Evolutionary conservation across 1,139 yeast genomes (phyloP).

Genomic region (Taphrina deformans): DNA sequence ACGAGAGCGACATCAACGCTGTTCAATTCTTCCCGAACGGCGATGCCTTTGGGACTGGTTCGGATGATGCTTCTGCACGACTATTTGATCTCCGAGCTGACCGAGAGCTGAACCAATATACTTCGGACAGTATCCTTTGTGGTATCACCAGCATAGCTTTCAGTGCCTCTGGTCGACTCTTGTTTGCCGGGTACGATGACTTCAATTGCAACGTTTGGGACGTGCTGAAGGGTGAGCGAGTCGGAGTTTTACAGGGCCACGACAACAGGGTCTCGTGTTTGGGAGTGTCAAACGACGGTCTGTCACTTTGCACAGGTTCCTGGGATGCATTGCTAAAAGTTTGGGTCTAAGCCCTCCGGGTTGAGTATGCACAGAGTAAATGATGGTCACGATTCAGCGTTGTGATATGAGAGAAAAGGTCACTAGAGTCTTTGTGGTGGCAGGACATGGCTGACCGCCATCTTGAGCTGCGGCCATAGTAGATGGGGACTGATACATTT

Average conservation of each 20-base stretch:
- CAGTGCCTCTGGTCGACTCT: constrained; percentile 70
- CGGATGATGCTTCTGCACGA: constrained; percentile 76
- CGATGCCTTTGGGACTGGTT: constrained; percentile 58
- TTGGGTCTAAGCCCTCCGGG: constrained; percentile 28
- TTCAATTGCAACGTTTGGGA: constrained; percentile 62
- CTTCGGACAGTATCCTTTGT: constrained; percentile 46
- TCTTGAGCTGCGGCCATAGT: too few species aligned
- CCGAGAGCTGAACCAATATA: constrained; percentile 61
- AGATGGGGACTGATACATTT: too few species aligned
- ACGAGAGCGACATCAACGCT: constrained; percentile 67
- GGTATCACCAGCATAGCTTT: constrained; percentile 66
- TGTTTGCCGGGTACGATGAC: constrained; percentile 76
- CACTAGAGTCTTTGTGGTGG: too few species aligned
- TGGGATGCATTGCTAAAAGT: constrained; percentile 44
- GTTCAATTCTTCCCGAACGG: constrained; percentile 72
- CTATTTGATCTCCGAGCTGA: constrained; percentile 77
- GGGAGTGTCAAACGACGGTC: constrained; percentile 69
- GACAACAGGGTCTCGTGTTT: constrained; percentile 64
- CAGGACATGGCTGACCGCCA: too few species aligned
- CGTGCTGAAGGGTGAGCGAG: constrained; percentile 60
- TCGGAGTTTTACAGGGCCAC: constrained; percentile 65
- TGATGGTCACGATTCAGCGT: not conserved
- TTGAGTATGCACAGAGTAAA: not conserved
- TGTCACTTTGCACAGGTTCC: constrained; percentile 46
- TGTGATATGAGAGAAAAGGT: not conserved